Evolutionary conservation across 2,329 filamentous ascomycete genomes (phyloP), one percentile per base, ranked within the genome.

Genomic region (Beauveria brongniartii): DNA sequence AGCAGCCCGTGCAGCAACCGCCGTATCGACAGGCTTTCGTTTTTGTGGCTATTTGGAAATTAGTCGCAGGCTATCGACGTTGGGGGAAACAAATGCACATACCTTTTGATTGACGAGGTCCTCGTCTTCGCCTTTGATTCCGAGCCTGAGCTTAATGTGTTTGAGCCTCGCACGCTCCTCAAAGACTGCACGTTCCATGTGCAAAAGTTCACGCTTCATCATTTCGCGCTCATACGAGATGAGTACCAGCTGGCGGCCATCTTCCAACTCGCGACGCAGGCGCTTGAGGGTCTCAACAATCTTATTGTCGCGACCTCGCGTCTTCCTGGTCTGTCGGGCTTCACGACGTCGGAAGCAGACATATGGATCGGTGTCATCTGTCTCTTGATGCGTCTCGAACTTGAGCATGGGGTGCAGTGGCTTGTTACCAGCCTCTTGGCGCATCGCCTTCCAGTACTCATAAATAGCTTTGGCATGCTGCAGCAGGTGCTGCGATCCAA

Each of bases 291-390:
- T 97, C 72, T 99, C 94, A 59, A 90, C 91, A 68, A 93, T 91
- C 75, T 96, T 93, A 41, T 91, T 91, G 78, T 99, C 94, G 70
- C 94, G 87, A 67, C 91, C 91, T 70, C 94, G 85, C 43, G 94
- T 99, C 78, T 97, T 99, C 68, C 94, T 89, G 55, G 92, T 93
- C 73, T 96, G 91, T 62, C 94, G 88, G 52, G 96, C 90, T 75
- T 99, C 94, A 65, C 94, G 90, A 67, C 94, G 87, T 71, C 94
- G 86, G 83, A 99, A 99, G 76, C 94, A 99, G 69, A 99, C 92
- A 76, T 96, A 99, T 54, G 94, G 94, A 75, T 99, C 94, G 68
- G 90, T 86, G 72, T 99, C 94, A 73, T 99, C 94, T 63, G 88
- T 95, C 66, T 97, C 93, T 71, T 91, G 89, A 65, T 94, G 91